A percentile compares a stretch with the other conserved stretches of the same genome.
Conservation (phyloP, 1,139 yeast species). For the Geotrichum klebahnii region DNA sequence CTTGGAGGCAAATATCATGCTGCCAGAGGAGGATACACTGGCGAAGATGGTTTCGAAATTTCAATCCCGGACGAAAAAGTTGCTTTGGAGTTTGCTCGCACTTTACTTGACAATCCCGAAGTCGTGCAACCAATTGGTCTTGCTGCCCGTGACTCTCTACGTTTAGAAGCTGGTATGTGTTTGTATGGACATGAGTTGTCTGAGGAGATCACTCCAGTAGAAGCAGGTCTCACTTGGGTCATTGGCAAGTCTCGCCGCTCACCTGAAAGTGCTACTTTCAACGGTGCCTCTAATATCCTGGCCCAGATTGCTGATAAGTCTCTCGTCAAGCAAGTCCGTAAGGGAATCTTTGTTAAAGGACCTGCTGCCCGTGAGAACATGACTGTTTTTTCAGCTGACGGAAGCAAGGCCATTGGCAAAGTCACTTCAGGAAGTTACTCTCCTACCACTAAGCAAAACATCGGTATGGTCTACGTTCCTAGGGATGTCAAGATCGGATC, state of each 20-base stretch:
- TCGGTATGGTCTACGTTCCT: slow-evolving; percentile 86
- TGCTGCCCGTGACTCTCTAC: slow-evolving; percentile 92
- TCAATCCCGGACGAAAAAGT: slow-evolving; percentile 62
- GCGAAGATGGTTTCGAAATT: slow-evolving; percentile 95
- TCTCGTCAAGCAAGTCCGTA: slow-evolving; percentile 58
- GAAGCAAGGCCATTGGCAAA: slow-evolving; percentile 57
- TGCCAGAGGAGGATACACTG: slow-evolving; percentile 95
- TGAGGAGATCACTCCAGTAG: slow-evolving; percentile 80
- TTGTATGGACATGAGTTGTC: slow-evolving; percentile 87
- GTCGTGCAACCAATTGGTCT: slow-evolving; percentile 82
- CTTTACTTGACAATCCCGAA: slow-evolving; percentile 53
- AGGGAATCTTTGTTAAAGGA: slow-evolving; percentile 71
- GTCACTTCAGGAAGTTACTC: slow-evolving; percentile 90
- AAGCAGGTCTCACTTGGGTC: slow-evolving; percentile 85
- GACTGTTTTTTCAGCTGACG: slow-evolving; percentile 55
- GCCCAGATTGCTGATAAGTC: slow-evolving; percentile 65
- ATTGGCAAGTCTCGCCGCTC: slow-evolving; percentile 74
- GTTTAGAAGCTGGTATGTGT: slow-evolving; percentile 98
- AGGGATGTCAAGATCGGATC: slow-evolving; percentile 73
- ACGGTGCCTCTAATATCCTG: slow-evolving; percentile 70
- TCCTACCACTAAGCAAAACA: slow-evolving; percentile 72
- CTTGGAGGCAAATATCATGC: slow-evolving; percentile 53
- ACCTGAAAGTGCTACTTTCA: slow-evolving; percentile 51
- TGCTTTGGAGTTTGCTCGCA: slow-evolving; percentile 59
- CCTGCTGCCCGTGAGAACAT: slow-evolving; percentile 92